Base-by-base conservation (phyloP, 176 grass and related monocot species). In the Carex cristatella region DNA sequence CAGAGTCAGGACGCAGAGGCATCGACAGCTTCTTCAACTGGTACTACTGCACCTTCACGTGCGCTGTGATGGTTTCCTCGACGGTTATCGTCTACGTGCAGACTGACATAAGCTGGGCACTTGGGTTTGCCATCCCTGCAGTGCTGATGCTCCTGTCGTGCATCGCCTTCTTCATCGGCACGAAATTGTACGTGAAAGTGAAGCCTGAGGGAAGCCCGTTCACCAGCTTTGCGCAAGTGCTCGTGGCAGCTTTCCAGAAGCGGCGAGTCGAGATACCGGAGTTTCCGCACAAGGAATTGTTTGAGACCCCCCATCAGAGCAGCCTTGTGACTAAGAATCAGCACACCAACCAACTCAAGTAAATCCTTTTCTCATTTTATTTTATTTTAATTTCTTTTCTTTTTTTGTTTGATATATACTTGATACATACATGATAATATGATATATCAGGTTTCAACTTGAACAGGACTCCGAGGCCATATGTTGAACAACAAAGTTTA, bases 21-120 rank as follows among this genome's bases (percentile, higher is more conserved):
- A 88, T 90, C 84, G 49, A 62, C 31, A 84, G 89, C 88, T 97
- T 97, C 88, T 97, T 97, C 88, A 97, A 97, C 86, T 93, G 91
- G 91, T 95, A 95, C 65, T 95, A 93, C 84, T 90, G 89, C 84
- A 91, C 86, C 53, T 91, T 93, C 76, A 90, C 91, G 2, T 18
- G 85, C 5, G 84, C 94, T 23, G 84, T 93, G 87, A 90, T 97
- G 87, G 0, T 97, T 1, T 93, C 94, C 4, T 71, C 86, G 7
- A 97, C 94, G 2, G 2, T 93, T 14, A 93, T 97, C 81, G 88
- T 97, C 84, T 97, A 97, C 84, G 60, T 97, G 9, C 94, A 97
- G 87, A 91, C 84, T 77, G 63, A 86, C 58, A 46, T 91, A 12
- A 91, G 79, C 83, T 97, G 94, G 94, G 8, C 89, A 0, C 23